Evolutionary conservation across 352 stramenopile genomes (phyloP).

Genomic region (Globisporangium camurandrum): DNA sequence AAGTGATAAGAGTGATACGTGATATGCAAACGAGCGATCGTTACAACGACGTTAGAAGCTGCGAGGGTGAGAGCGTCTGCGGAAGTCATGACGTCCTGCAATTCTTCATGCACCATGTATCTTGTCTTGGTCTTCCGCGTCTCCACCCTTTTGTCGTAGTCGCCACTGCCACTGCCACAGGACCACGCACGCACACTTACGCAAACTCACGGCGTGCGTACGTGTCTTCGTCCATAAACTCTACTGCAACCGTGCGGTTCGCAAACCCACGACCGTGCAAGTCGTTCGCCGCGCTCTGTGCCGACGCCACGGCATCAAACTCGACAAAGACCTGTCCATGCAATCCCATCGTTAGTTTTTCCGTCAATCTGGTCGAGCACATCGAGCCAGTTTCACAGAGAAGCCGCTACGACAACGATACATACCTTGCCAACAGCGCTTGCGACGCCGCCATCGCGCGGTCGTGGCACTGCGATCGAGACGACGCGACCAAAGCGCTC

Average conservation of each 20-base stretch:
- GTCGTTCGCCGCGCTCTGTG: conserved; percentile 75
- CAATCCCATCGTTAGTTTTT: conserved; percentile 10
- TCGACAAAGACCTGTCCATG: conserved; percentile 88
- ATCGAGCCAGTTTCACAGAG: no score
- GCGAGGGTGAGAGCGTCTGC: no score
- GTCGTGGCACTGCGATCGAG: conserved; percentile 72
- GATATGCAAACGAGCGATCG: no score
- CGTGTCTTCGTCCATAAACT: conserved; percentile 85
- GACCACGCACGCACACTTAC: conserved; percentile 13
- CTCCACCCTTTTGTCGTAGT: neutral
- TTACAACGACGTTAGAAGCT: no score
- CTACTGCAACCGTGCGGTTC: conserved; percentile 85
- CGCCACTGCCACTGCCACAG: neutral
- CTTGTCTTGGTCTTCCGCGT: neutral
- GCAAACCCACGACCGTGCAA: conserved; percentile 92
- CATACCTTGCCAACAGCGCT: conserved; percentile 59
- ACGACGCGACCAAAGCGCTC: conserved; percentile 78
- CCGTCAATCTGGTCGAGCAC: no score
- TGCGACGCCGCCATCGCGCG: conserved; percentile 47
- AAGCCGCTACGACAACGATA: neutral
- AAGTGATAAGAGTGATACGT: no score
- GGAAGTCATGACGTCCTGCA: no score
- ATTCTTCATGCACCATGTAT: no score
- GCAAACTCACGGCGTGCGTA: conserved; percentile 77
- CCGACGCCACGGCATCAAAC: conserved; percentile 80